Percentiles rank a stretch among this genome's conserved stretches.
phyloP scores from a whole-genome alignment of 176 grass and related monocot species.

The Cenchrus purpureus region DNA sequence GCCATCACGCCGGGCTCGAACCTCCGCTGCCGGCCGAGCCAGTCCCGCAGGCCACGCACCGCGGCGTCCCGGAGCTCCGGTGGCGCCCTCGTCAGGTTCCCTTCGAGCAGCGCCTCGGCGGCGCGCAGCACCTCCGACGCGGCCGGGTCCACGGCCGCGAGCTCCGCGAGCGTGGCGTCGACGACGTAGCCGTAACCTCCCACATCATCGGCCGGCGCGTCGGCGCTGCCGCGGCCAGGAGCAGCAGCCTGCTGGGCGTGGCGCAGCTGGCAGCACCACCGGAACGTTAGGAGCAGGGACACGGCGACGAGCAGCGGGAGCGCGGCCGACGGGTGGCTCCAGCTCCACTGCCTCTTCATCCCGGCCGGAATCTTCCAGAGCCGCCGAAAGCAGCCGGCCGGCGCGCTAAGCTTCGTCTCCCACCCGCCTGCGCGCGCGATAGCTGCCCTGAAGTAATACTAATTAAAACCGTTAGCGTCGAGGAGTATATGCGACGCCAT shows the following conservation, averaged over 20 bases:
- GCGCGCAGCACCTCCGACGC: conserved; percentile 40
- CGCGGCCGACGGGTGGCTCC: conserved; percentile 13
- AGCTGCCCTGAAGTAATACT: not conserved
- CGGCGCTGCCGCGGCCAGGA: too few species aligned
- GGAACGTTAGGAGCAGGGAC: conserved; percentile 47
- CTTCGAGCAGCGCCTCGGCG: conserved; percentile 36
- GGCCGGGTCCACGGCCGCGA: conserved; percentile 52
- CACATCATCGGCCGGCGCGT: not conserved
- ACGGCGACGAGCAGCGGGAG: conserved; percentile 40
- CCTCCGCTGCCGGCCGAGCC: conserved; percentile 51
- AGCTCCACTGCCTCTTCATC: conserved; percentile 58
- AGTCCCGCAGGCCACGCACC: conserved; percentile 43
- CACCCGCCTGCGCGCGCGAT: not conserved
- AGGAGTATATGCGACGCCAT: not conserved
- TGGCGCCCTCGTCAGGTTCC: conserved; percentile 37
- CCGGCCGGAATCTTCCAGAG: not conserved
- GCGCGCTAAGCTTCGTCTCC: too few species aligned
- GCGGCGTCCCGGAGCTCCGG: conserved; percentile 32
- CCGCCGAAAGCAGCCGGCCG: not conserved
- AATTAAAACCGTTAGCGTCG: not conserved
- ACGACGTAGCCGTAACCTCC: not conserved
- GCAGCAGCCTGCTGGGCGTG: not conserved
- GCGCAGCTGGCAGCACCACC: conserved; percentile 31
- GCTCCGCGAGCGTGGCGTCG: conserved; percentile 47
- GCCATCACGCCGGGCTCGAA: conserved; percentile 68